Evolutionary conservation across 2,329 filamentous ascomycete genomes (phyloP).

Genomic region (Sclerotinia minor): DNA sequence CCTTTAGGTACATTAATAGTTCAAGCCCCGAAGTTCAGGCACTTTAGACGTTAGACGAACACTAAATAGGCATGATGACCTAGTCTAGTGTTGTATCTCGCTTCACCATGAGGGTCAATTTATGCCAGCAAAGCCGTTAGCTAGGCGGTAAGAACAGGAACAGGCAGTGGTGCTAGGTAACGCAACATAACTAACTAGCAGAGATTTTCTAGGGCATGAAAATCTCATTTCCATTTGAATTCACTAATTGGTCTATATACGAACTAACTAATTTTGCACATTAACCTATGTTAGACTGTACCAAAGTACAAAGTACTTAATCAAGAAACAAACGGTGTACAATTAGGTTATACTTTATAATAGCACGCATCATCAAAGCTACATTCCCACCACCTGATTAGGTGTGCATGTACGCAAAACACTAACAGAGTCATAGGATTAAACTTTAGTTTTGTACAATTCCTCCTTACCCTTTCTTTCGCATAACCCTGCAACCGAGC

Average conservation of each 20-base stretch:
- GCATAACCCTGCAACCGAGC: background rate
- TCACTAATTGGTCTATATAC: background rate
- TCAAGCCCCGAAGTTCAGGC: slow-evolving; percentile 5
- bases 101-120: slow-evolving; percentile 11
- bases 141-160: slow-evolving; percentile 6
- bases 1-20: slow-evolving; percentile 1
- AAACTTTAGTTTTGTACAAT: background rate
- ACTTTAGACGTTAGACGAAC: slow-evolving; percentile 1
- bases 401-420: background rate
- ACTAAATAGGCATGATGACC: background rate
- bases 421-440: background rate
- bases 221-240: slow-evolving; percentile 14
- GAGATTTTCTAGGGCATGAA: slow-evolving; percentile 8
- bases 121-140: slow-evolving; percentile 2
- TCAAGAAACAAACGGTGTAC: background rate
- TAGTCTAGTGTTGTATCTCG: slow-evolving; percentile 2
- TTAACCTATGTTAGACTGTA: background rate
- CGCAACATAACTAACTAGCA: background rate
- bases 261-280: background rate
- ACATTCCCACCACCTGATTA: background rate
- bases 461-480: background rate
- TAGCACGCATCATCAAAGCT: background rate
- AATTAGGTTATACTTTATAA: background rate
- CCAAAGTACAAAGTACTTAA: background rate
- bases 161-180: background rate